phyloP scores from a whole-genome alignment of 2,329 filamentous ascomycete species.

The Fusarium virguliforme region DNA sequence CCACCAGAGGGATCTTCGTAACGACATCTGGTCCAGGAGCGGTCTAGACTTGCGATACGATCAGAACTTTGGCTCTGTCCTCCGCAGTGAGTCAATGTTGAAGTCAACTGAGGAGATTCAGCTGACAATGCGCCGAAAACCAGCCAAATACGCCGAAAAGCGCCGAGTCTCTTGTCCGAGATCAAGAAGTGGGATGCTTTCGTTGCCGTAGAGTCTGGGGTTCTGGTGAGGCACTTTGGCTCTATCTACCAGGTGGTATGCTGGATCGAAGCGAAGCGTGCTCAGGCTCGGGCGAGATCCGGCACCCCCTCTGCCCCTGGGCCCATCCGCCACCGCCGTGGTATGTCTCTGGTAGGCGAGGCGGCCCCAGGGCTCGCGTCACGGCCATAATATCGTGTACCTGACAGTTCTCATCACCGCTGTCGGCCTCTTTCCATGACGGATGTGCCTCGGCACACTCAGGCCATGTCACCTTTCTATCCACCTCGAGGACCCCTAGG shows the following conservation, averaged over 20 bases:
- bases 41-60: conserved; percentile 23
- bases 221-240: background rate
- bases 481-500: background rate
- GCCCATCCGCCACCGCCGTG: background rate
- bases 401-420: background rate
- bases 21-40: conserved; percentile 4
- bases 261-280: conserved; percentile 1
- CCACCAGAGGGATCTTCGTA: conserved; percentile 3
- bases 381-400: background rate
- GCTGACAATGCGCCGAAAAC: background rate
- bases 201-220: background rate
- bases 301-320: background rate
- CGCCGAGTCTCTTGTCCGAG: conserved; percentile 4
- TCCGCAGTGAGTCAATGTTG: background rate
- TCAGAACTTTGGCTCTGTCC: conserved; percentile 14
- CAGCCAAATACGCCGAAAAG: conserved; percentile 13
- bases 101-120: background rate
- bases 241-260: background rate
- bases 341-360: background rate
- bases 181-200: conserved; percentile 15
- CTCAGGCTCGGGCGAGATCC: background rate
- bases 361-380: background rate
- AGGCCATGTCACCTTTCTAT: too few species aligned
- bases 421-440: background rate
- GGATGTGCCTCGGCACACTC: background rate